These are phyloP conservation scores for Dysphania ambrosioides DNA, from an alignment of 148 eudicot species.

Conservation along the genomic window DNA sequence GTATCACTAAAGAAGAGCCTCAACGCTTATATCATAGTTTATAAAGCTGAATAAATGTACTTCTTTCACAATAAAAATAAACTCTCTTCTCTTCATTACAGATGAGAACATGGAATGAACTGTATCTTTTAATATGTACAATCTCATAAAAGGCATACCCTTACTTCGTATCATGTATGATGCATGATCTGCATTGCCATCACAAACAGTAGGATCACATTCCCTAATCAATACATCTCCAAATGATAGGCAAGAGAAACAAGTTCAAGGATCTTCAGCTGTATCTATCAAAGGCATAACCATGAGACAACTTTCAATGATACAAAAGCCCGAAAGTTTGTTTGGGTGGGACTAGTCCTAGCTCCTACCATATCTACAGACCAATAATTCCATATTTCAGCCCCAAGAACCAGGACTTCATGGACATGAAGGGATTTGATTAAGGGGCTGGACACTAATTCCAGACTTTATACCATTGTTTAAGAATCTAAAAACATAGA, in stretches of 20 bases:
- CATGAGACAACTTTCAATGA: neutral
- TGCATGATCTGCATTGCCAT: neutral
- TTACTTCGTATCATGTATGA: neutral
- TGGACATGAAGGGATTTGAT: neutral
- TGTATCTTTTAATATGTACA: neutral
- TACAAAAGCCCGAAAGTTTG: neutral
- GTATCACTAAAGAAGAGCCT: no score
- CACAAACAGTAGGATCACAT: neutral
- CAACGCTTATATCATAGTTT: neutral
- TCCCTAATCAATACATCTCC: neutral
- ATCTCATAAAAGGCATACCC: neutral
- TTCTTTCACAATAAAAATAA: neutral
- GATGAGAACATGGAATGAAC: neutral
- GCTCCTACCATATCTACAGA: neutral
- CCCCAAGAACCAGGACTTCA: neutral
- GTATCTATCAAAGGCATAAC: neutral
- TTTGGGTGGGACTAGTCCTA: neutral
- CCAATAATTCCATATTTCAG: neutral
- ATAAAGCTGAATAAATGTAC: neutral
- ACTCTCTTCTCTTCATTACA: neutral
- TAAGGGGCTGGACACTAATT: neutral
- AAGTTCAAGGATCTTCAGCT: neutral
- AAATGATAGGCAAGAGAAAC: neutral
- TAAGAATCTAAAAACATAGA: no score
- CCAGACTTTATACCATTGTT: no score